Evolutionary conservation across 2,329 filamentous ascomycete species (phyloP), one percentile per base, ranked within the genome.

Genomic region (Penicillium hordei): DNA sequence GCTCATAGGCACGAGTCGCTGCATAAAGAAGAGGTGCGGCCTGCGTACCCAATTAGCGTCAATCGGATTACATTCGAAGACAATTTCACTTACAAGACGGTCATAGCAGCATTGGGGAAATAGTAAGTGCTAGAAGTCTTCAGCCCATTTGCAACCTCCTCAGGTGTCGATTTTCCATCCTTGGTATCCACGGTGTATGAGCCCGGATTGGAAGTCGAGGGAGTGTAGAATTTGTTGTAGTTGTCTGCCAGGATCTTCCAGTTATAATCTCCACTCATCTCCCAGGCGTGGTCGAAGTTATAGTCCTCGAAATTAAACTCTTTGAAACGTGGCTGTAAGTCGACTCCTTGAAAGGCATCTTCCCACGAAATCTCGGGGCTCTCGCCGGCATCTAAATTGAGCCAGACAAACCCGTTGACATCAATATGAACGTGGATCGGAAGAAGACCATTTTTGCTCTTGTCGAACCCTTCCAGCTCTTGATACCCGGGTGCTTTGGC

Each of bases 21-120:
- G 84, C 63, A 87, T 83, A 74, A 86, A 85, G 76, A 88, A 84
- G 72, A 86, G 86, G 29, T 71, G 75, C 39, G 82, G 78, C 4
- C 81, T 83, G 52, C 17, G 15, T 2, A 15, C 12, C 21, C 3
- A 23, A 48, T 50, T 27, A 55, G 48, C 19, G 29, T 10, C 29
- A 27, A 38, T 23, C 4, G 17, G 19, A n/a, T 27, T 25, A 4
- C 19, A 25, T 5, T n/a, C 17, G 23, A 3, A n/a, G 10, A 10
- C 34, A 8, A 19, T 23, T 13, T 10, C n/a, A 36, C 44, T 69
- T 65, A 74, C 67, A 68, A 67, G 25, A 73, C 68, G 13, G 68
- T 71, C 64, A 75, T 66, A 8, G 65, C 70, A 17, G 68, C 60
- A 52, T 72, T 75, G 1, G 73, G 73, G 52, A 75, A 75, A 48